phyloP scores from a whole-genome alignment of 495 filamentous ascomycete species.

The Astrothelium subdiscretum region DNA sequence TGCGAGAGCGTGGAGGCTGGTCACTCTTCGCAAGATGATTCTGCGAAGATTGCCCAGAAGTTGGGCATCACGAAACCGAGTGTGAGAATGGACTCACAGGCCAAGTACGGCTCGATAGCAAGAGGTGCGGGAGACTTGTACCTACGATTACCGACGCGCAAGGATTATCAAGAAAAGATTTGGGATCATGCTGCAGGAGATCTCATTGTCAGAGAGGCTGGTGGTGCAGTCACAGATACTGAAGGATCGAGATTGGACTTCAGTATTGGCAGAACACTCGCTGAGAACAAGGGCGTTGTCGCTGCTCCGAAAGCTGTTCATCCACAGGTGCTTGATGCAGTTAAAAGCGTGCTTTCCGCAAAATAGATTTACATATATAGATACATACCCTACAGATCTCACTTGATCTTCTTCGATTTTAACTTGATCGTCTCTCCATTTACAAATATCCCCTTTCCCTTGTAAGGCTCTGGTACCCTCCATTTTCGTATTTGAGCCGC shows the following conservation, averaged over 20 bases:
- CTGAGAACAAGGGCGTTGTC: slow-evolving; percentile 83
- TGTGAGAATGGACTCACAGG: slow-evolving; percentile 92
- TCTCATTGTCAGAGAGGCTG: slow-evolving; percentile 86
- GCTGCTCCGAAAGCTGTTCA: slow-evolving; percentile 71
- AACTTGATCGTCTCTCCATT: slow-evolving; percentile 94
- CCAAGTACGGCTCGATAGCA: slow-evolving; percentile 95
- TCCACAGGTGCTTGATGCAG: slow-evolving; percentile 63
- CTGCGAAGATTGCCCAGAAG: slow-evolving; percentile 68
- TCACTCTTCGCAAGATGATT: slow-evolving; percentile 79
- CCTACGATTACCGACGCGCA: slow-evolving; percentile 69
- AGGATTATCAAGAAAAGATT: slow-evolving; percentile 95
- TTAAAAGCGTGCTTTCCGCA: slow-evolving; percentile 62
- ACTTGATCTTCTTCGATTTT: slow-evolving; percentile 99
- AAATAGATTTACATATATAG: slow-evolving; percentile 25
- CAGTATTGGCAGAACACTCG: slow-evolving; percentile 71
- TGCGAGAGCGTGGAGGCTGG: slow-evolving; percentile 91
- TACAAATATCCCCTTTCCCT: slow-evolving; percentile 98
- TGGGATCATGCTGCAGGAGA: slow-evolving; percentile 99
- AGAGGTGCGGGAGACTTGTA: slow-evolving; percentile 92
- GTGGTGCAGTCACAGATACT: slow-evolving; percentile 81
- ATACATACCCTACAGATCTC: background rate
- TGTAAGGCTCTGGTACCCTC: slow-evolving; percentile 92
- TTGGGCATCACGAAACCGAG: slow-evolving; percentile 76
- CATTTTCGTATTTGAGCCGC: slow-evolving; percentile 79
- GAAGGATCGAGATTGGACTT: slow-evolving; percentile 75